Base-by-base conservation (phyloP, 495 filamentous ascomycete species). In the Elaphomyces granulatus region DNA sequence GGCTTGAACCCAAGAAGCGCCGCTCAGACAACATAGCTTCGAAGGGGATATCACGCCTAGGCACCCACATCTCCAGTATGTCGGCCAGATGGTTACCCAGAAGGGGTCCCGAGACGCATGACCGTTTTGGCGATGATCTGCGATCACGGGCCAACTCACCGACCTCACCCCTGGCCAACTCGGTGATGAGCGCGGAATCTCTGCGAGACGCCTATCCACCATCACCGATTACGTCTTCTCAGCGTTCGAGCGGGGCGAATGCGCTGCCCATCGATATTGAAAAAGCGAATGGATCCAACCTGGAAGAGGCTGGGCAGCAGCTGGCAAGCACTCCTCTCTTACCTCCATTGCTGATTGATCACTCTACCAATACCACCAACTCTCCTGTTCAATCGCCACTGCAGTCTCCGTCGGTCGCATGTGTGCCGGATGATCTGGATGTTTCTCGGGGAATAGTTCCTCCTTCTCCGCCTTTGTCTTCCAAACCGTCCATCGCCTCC, bases 311-410 rank as follows among this genome's bases (percentile, higher is more conserved):
- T 16, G 54, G 55, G 10, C 68, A 73, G 32, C 66, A 64, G 10
- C 68, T 78, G 44, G 78, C 83, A 0, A 79, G 78, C 3, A 93
- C 87, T 2, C 87, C 87, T 3, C 66, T 94, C 8, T 67, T 94
- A 0, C 85, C 86, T 2, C 86, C 87, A 0, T 63, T 92, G 35
- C 69, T 87, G 61, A 75, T 74, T 30, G 73, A 78, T 44, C 61
- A 50, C 45, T 53, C 55, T 42, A 50, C 43, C 30, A 60, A 58
- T 44, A 48, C 46, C 36, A 66, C 46, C 38, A 65, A 20, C 40
- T 72, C 31, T 10, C 54, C 52, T 6, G 67, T 81, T 6, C 67
- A 79, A 37, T 90, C 86, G 3, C 85, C 86, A 2, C 59, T 93
- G 32, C 83, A 90, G 50, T 93, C 87, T 0, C 85, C 87, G 0